Evolutionary conservation across 2,329 filamentous ascomycete species (phyloP), one percentile per base, ranked within the genome.

Genomic region (Sphaerulina musiva): DNA sequence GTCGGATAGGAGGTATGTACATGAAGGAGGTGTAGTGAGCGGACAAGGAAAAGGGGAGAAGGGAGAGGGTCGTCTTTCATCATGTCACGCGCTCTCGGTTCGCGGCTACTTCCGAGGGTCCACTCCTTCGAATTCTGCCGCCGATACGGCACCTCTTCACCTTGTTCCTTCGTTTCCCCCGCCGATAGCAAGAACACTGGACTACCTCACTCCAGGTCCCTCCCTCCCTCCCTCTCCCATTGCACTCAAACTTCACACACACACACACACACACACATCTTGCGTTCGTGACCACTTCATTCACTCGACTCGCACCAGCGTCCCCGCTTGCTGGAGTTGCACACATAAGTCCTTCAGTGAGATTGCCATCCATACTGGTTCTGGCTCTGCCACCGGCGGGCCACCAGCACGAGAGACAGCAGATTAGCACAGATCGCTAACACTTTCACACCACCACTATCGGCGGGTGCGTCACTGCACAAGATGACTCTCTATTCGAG

Each of bases 401-500:
- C 54, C 49, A 53, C 40, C 17, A 41, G 46, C 44, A 44, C 50
- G 40, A 42, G 46, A 48, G 34, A 47, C 40, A 58, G 54, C 45
- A 45, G 32, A 36, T 45, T 46, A 48, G 48, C 43, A 54, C 48
- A 59, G 60, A 54, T 59, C 48, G 64, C 64, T 66, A 65, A 62
- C 65, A 48, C 56, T 62, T 57, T 59, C 47, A 53, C 41, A 44
- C 41, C 41, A 12, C 17, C 40, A 12, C 8, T 7, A 17, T 42
- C 40, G n/a, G 40, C n/a, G 31, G 8, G 26, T 32, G 23, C 23
- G 26, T 29, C 9, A 50, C 32, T 47, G 51, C 57, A 57, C 62
- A 67, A 59, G 60, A 73, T 73, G 73, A 72, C 74, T 58, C 60
- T 51, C 50, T 62, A 62, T 64, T 77, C 76, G 65, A 89, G 85